Conservation (phyloP, 1,284 basidiomycete species). For the Rhizoctonia solani region DNA sequence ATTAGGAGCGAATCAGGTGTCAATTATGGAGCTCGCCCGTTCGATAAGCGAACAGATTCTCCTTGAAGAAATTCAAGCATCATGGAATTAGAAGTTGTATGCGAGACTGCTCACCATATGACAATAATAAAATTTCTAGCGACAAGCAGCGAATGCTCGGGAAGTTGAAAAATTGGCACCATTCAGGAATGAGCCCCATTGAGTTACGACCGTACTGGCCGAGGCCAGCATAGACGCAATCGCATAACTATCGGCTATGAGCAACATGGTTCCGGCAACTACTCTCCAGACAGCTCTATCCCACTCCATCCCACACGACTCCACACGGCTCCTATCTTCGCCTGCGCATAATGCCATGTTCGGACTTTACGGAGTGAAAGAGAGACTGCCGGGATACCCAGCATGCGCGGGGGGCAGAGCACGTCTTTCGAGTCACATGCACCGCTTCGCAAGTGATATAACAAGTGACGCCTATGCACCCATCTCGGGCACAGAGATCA, state of each 20-base stretch:
- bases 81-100: constrained; percentile 38
- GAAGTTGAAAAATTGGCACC: constrained; percentile 56
- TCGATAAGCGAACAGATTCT: constrained; percentile 59
- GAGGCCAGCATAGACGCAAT: constrained; percentile 59
- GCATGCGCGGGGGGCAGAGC: constrained; percentile 45
- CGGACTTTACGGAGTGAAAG: constrained; percentile 38
- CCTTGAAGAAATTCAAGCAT: constrained; percentile 85
- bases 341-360: constrained; percentile 52
- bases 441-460: constrained; percentile 39
- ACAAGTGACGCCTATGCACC: constrained; percentile 51
- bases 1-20: constrained; percentile 60
- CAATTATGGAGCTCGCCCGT: constrained; percentile 75
- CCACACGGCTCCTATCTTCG: constrained; percentile 74
- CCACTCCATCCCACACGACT: constrained; percentile 11
- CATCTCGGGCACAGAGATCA: constrained; percentile 49
- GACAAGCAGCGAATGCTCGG: constrained; percentile 47
- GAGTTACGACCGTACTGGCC: constrained; percentile 53
- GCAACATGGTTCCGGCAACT: constrained; percentile 54
- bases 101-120: constrained; percentile 48
- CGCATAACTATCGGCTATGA: constrained; percentile 86
- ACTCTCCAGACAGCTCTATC: constrained; percentile 38
- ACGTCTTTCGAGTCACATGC: constrained; percentile 62
- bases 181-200: constrained; percentile 85
- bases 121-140: constrained; percentile 3
- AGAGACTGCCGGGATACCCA: constrained; percentile 21